phyloP scores from a whole-genome alignment of 768 basidiomycete genomes.

The Trametes gibbosa region DNA sequence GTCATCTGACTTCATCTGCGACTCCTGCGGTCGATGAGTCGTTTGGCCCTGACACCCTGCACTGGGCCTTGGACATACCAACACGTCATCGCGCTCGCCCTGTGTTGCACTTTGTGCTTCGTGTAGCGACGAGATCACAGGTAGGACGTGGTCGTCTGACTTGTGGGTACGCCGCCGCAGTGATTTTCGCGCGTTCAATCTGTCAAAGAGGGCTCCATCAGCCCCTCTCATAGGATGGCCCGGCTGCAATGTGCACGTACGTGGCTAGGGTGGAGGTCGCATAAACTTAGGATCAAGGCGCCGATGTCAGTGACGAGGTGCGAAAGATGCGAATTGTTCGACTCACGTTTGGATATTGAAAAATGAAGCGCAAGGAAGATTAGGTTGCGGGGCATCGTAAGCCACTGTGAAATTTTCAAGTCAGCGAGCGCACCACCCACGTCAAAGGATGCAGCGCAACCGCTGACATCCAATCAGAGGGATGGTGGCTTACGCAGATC shows the following conservation, averaged over 20 bases:
- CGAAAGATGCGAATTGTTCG: background rate
- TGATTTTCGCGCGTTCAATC: conserved; percentile 21
- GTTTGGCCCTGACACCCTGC: background rate
- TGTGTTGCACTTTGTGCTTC: conserved; percentile 12
- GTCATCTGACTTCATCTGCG: background rate
- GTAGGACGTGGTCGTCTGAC: conserved; percentile 12
- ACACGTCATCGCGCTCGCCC: background rate
- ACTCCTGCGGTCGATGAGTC: background rate
- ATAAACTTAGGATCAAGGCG: conserved; percentile 22
- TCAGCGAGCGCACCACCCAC: background rate
- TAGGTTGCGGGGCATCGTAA: conserved; percentile 26
- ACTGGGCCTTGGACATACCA: background rate
- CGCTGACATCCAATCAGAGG: background rate
- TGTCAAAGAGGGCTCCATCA: background rate
- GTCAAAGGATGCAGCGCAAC: background rate
- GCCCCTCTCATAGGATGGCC: background rate
- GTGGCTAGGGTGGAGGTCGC: conserved; percentile 29
- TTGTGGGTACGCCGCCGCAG: conserved; percentile 15
- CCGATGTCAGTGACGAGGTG: background rate
- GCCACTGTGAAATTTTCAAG: conserved; percentile 21
- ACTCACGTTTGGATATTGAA: conserved; percentile 29
- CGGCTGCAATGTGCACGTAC: conserved; percentile 2
- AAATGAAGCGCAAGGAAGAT: conserved; percentile 31
- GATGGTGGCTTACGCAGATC: conserved; percentile 23
- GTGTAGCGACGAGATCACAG: conserved; percentile 15